Conservation (phyloP, 805 yeast species). For the Tetrapisispora arboricola region DNA sequence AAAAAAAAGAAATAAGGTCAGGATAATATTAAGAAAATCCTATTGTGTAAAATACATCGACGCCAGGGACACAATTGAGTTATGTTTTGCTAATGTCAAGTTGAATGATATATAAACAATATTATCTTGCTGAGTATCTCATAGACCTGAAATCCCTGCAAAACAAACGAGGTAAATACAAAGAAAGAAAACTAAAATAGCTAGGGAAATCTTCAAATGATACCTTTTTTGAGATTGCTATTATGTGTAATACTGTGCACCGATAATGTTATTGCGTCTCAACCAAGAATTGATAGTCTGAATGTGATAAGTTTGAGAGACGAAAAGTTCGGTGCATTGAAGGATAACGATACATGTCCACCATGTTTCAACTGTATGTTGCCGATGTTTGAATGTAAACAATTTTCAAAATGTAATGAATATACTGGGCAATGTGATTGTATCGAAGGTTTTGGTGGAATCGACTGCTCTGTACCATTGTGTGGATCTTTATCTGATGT, state of each 20-base stretch:
- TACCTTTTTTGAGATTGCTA: no score
- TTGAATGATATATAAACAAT: no score
- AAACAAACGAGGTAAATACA: no score
- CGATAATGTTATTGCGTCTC: neutral
- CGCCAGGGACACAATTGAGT: no score
- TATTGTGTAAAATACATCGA: no score
- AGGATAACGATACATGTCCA: slow-evolving; percentile 46
- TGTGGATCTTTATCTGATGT: slow-evolving; percentile 61
- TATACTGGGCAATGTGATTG: slow-evolving; percentile 90
- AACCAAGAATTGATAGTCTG: neutral
- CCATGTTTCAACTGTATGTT: slow-evolving; percentile 94
- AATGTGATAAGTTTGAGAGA: neutral
- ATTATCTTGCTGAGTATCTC: no score
- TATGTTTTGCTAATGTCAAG: no score
- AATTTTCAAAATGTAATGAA: slow-evolving; percentile 79
- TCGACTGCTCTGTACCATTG: slow-evolving; percentile 77
- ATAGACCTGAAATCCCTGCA: no score
- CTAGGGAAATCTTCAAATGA: neutral
- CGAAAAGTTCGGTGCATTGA: no score
- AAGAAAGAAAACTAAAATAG: no score
- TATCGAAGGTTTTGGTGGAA: slow-evolving; percentile 86
- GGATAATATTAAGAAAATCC: no score
- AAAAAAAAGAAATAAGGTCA: no score
- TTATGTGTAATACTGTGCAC: neutral
- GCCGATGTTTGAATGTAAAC: slow-evolving; percentile 83